Percentiles rank a stretch among this genome's conserved stretches.
Evolutionary conservation across 495 filamentous ascomycete genomes (phyloP).

Genomic region (Talaromyces trachyspermus): DNA sequence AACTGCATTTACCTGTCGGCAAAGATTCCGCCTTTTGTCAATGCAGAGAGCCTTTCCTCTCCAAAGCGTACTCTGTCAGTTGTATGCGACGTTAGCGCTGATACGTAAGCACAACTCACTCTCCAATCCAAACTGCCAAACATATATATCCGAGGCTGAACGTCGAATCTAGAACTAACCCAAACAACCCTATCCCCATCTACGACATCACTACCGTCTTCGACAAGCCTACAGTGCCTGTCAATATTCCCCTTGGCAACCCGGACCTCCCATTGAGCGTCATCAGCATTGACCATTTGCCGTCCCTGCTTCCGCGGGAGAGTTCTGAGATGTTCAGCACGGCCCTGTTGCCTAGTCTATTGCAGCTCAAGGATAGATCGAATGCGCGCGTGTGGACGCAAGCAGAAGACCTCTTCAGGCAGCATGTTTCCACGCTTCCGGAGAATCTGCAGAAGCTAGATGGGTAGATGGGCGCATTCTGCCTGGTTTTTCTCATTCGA

Average conservation of each 20-base stretch:
- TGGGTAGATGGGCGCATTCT: too few relatives aligned
- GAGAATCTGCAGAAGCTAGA: conserved; percentile 13
- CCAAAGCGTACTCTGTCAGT: conserved; percentile 71
- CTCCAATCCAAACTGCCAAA: too few relatives aligned
- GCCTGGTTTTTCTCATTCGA: background rate
- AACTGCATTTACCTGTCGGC: conserved; percentile 85
- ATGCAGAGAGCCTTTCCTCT: conserved; percentile 55
- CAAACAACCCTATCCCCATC: conserved; percentile 74
- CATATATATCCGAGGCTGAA: too few relatives aligned
- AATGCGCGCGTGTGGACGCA: conserved; percentile 71
- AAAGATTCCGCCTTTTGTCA: conserved; percentile 67
- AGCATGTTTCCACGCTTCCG: conserved; percentile 74
- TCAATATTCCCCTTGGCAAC: conserved; percentile 38
- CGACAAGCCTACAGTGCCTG: conserved; percentile 72
- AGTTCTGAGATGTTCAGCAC: conserved; percentile 79
- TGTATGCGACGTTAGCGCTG: conserved; percentile 80
- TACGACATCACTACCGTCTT: conserved; percentile 80
- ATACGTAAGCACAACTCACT: conserved; percentile 53
- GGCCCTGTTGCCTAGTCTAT: conserved; percentile 69
- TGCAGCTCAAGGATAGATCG: conserved; percentile 68
- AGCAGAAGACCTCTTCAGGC: conserved; percentile 75
- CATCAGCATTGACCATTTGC: conserved; percentile 88
- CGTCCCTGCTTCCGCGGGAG: conserved; percentile 78
- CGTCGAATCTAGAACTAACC: conserved; percentile 61
- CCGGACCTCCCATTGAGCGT: conserved; percentile 59